Evolutionary conservation across 2,329 filamentous ascomycete genomes (phyloP), one percentile per base, ranked within the genome.

Genomic region (Colletotrichum musicola): DNA sequence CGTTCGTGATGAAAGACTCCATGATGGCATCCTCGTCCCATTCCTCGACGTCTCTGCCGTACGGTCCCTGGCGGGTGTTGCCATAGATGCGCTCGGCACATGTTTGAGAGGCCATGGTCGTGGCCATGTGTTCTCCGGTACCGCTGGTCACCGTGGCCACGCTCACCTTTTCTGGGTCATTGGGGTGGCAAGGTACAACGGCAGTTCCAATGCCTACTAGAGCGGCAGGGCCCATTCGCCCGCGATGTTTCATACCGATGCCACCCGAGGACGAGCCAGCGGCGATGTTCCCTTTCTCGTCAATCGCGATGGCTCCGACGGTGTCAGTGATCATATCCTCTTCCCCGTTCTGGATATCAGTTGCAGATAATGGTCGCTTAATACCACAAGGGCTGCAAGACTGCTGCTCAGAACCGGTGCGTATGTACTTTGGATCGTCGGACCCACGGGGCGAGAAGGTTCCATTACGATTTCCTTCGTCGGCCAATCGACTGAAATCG

Each of bases 61-160:
- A 86, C 57, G 80, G 81, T 2, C 82, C 86, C 72, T 88, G 90
- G 75, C 85, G 87, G 56, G 85, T 91, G 73, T 85, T 88, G 72
- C 91, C 88, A 76, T 94, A 97, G 27, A 99, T 85, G 53, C 96
- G 89, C 72, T 95, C 92, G 0, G 95, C 94, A 77, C 94, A 97
- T 63, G 92, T 91, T 67, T 92, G 90, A 6, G 96, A 95, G 12
- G 96, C 95, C 86, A 97, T 92, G 0, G 95, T 97, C 0, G 95
- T 98, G 42, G 94, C 93, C 92, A 99, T 99, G 77, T 99, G 96
- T 81, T 99, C 96, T 55, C 96, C 96, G 3, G 96, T 99, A 30
- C 96, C 96, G 77, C 94, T 97, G 46, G 94, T 97, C 22, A 98
- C 94, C 27, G 91, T 90, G 35, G 94, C 95, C 30, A 97, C 93